Evolutionary conservation across 257 asterid species (phyloP).

Genomic region (Mitragyna speciosa): DNA sequence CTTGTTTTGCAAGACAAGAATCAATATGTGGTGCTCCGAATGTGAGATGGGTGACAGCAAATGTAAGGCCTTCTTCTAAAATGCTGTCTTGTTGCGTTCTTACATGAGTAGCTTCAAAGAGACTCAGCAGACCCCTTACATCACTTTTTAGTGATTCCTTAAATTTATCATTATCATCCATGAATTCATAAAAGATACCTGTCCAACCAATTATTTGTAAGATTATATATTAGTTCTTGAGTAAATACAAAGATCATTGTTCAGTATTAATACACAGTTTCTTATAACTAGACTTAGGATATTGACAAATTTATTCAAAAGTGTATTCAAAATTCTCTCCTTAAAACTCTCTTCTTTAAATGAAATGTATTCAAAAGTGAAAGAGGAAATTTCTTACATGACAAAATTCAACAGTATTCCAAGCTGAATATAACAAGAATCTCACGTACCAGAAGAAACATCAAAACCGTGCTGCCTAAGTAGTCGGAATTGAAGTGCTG

Average conservation of each 20-base stretch:
- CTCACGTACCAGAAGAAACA: conserved; percentile 33
- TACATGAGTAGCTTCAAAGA: conserved; percentile 41
- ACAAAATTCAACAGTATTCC: not conserved
- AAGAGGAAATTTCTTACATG: too few relatives aligned
- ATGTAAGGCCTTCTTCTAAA: conserved; percentile 32
- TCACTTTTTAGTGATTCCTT: not conserved
- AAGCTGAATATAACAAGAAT: not conserved
- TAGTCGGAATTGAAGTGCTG: conserved; percentile 35
- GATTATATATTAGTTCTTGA: not conserved
- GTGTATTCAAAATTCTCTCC: too few relatives aligned
- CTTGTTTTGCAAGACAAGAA: conserved; percentile 29
- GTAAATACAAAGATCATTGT: not conserved
- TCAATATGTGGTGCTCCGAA: not conserved
- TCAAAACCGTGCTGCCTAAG: conserved; percentile 42
- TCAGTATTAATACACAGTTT: not conserved
- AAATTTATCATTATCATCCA: conserved; percentile 24
- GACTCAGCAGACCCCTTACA: conserved; percentile 20
- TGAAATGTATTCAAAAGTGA: not conserved
- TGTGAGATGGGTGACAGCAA: conserved; percentile 26
- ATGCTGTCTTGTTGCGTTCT: conserved; percentile 34
- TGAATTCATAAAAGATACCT: conserved; percentile 30
- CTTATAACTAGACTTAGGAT: not conserved
- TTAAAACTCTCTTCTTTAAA: not conserved
- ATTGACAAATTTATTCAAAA: too few relatives aligned
- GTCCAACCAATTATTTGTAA: not conserved